Base-by-base conservation (phyloP, 2,329 filamentous ascomycete species). In the Xylaria digitata region DNA sequence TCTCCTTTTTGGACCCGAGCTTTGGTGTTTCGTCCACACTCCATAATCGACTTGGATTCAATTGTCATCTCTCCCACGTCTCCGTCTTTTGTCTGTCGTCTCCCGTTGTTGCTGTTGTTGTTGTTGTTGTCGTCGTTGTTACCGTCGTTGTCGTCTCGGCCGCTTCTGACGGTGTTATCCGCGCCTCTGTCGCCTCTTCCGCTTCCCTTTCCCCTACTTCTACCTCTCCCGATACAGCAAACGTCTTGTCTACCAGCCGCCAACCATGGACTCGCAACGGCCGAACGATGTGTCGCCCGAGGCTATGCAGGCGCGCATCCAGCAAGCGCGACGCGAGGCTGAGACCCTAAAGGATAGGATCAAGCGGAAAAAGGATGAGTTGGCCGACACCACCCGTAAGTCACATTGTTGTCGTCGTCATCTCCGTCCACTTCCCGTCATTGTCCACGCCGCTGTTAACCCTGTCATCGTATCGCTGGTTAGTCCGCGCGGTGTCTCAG, bases 281-380 rank as follows among this genome's bases (percentile, higher is more conserved):
- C 79, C 82, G 75, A 87, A 83, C 81, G 88, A 90, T 78, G 87
- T 90, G 75, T 90, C 88, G 78, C 88, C 88, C 72, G 88, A 90
- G 84, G 87, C 87, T 81, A 97, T 97, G 89, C 95, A 98, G 87
- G 92, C 94, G 83, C 92, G 92, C 82, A 95, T 96, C 77, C 92
- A 93, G 78, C 90, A 92, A 78, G 95, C 96, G 80, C 90, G 96
- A 82, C 93, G 96, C 85, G 96, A 99, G 87, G 96, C 96, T 76
- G 96, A 98, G 86, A 94, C 92, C 61, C 86, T 98, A 75, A 98
- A 98, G 87, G 95, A 98, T 81, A 91, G 93, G 82, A 98, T 98
- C 89, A 98, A 97, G 91, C 90, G 94, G 83, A 97, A 97, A 90
- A 98, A 98, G 92, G 96, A 99, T 88, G 96, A 98, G 84, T 89